These are phyloP conservation scores for Moesziomyces parantarcticus DNA, from an alignment of 1,284 basidiomycete species.

Conservation along the genomic window DNA sequence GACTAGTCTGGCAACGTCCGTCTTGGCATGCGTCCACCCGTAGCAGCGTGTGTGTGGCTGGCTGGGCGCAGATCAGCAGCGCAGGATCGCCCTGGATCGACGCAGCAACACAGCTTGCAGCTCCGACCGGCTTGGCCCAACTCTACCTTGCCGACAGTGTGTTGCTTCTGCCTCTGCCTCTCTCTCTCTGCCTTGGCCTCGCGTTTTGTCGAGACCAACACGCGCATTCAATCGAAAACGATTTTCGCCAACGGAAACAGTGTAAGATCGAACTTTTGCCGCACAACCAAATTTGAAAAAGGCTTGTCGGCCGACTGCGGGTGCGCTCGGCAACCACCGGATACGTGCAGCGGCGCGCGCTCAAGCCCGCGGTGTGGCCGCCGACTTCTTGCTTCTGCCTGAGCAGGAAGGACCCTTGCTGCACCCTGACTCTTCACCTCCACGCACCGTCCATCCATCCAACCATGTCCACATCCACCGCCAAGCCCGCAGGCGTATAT, in stretches of 20 bases:
- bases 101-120: background rate
- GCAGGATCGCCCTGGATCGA: too few relatives aligned
- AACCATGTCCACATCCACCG: constrained; percentile 21
- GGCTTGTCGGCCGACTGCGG: too few relatives aligned
- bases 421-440: too few relatives aligned
- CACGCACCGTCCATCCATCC: background rate
- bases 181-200: background rate
- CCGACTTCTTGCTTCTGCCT: too few relatives aligned
- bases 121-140: constrained; percentile 13
- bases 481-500: constrained; percentile 19
- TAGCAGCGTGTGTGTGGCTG: too few relatives aligned
- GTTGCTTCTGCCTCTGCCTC: background rate
- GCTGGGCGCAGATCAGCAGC: background rate
- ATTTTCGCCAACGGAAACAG: background rate
- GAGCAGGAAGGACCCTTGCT: too few relatives aligned
- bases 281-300: too few relatives aligned
- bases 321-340: constrained; percentile 1
- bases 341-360: background rate
- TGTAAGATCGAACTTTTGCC: too few relatives aligned
- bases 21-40: too few relatives aligned
- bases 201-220: constrained; percentile 5
- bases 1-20: too few relatives aligned
- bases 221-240: background rate
- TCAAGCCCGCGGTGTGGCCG: too few relatives aligned
- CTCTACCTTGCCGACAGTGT: constrained; percentile 2